Evolutionary conservation across 768 basidiomycete genomes (phyloP), one percentile per base, ranked within the genome.

Genomic region (Lentinula edodes): DNA sequence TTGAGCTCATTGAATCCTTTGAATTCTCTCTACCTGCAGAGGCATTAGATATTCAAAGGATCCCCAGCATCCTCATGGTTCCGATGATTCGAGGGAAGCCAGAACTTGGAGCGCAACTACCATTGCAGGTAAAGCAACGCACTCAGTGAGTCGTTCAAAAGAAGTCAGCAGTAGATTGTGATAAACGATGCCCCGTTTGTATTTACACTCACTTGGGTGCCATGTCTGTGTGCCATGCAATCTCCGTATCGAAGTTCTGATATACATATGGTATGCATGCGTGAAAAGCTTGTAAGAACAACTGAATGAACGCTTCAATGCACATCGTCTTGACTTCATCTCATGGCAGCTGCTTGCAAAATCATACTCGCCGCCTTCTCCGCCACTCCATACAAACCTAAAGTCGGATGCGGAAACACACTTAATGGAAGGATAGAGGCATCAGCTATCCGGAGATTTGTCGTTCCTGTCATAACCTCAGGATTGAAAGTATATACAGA

Each of bases 1-100:
- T 74, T 20, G 77, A 76, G 62, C 67, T 75, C 36, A 51, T 80
- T 36, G 67, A 70, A 34, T 72, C 75, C 63, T 79, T 80, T 61
- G 71, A 78, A 62, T 74, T 80, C 60, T 61, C 74, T 70, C 73
- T 61, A 58, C 74, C 73, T 12, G 3, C 35, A 2, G 32, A 38
- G 3, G 62, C 5, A 6, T 9, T 58, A 18, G 45, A 63, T 12
- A 48, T 63, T 8, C 50, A 50, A 20, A 60, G 46, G 43, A 39
- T 52, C 23, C 45, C 45, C 23, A 38, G 23, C 16, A 38, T 42
- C 32, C 28, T 60, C 1, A 63, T 59, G 57, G 45, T 43, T 10
- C 62, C 62, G n/a, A 54, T 59, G 36, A 52, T 60, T 42, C 38
- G 55, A 35, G 62, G 62, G 8, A n/a, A 58, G 39, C 35, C 39